Evolutionary conservation across 1,284 basidiomycete genomes (phyloP).

Genomic region (Sporisorium graminicola): DNA sequence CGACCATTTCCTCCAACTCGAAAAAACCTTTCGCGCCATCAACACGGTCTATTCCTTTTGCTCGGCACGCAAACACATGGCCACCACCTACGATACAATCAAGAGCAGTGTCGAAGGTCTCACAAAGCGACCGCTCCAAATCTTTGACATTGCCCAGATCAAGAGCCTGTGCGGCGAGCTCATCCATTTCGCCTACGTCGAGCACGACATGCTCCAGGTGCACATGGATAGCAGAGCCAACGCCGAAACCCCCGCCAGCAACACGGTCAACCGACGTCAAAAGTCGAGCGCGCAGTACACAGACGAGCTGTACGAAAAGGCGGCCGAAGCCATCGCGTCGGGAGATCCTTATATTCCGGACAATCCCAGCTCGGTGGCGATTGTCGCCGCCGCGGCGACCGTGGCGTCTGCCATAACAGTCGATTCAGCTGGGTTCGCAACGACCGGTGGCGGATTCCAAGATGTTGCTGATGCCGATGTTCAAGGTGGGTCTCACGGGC

Average conservation of each 20-base stretch:
- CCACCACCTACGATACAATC: conserved; percentile 82
- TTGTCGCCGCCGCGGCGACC: conserved; percentile 7
- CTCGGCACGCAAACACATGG: conserved; percentile 83
- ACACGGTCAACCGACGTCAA: conserved; percentile 27
- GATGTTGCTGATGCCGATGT: conserved; percentile 40
- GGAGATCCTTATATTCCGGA: conserved; percentile 29
- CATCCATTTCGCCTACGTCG: conserved; percentile 85
- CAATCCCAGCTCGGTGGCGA: conserved; percentile 17
- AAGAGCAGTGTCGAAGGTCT: conserved; percentile 82
- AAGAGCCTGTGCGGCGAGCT: conserved; percentile 88
- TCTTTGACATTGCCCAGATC: conserved; percentile 83
- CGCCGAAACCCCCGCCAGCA: conserved; percentile 38
- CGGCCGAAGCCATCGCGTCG: conserved; percentile 30
- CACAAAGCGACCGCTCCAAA: conserved; percentile 81
- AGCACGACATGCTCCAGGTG: conserved; percentile 76
- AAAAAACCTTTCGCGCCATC: conserved; percentile 77
- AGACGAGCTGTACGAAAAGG: conserved; percentile 54
- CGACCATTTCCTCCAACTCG: conserved; percentile 69
- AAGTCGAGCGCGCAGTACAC: conserved; percentile 22
- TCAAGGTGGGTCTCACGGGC: conserved; percentile 21
- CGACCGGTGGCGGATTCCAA: conserved; percentile 47
- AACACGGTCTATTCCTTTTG: conserved; percentile 91
- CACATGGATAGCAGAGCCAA: conserved; percentile 71
- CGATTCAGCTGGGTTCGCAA: conserved; percentile 40
- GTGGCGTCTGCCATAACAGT: conserved; percentile 11